Conservation (phyloP, 768 basidiomycete species). For the Boletus subparvulus region DNA sequence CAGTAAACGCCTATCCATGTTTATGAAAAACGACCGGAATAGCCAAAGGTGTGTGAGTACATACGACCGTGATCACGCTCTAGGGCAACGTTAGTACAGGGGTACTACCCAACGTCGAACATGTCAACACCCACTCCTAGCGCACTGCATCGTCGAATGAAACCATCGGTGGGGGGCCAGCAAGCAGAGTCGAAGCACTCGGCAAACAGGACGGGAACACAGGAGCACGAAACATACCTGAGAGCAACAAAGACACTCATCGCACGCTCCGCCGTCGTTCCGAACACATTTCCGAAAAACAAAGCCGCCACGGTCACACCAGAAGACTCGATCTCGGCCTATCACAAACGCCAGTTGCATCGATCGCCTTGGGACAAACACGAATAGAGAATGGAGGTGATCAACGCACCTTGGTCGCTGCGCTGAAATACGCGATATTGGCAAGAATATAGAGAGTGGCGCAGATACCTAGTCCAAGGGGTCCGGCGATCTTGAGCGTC, state of each 20-base stretch:
- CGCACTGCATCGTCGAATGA: slow-evolving; percentile 24
- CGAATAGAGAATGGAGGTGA: no score
- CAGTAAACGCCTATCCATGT: slow-evolving; percentile 43
- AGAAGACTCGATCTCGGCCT: slow-evolving; percentile 46
- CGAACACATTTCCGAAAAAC: slow-evolving; percentile 62
- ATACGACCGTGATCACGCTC: slow-evolving; percentile 33
- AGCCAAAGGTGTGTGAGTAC: background rate
- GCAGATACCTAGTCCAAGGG: no score
- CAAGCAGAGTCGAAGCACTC: background rate
- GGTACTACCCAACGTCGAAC: background rate
- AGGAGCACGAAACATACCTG: slow-evolving; percentile 35
- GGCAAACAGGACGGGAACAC: background rate
- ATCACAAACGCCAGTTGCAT: background rate
- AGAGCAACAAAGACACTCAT: slow-evolving; percentile 56
- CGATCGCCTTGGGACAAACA: background rate
- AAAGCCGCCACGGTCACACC: slow-evolving; percentile 58
- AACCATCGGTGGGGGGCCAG: background rate
- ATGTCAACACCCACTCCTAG: slow-evolving; percentile 27
- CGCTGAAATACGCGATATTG: no score
- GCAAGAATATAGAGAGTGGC: slow-evolving; percentile 23
- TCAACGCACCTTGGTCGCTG: no score
- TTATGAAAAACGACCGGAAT: background rate
- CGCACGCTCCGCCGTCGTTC: slow-evolving; percentile 49
- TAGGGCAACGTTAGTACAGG: slow-evolving; percentile 7
- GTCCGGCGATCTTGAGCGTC: no score